Evolutionary conservation across 2,329 filamentous ascomycete species (phyloP).

Genomic region (Emergomyces orientalis): DNA sequence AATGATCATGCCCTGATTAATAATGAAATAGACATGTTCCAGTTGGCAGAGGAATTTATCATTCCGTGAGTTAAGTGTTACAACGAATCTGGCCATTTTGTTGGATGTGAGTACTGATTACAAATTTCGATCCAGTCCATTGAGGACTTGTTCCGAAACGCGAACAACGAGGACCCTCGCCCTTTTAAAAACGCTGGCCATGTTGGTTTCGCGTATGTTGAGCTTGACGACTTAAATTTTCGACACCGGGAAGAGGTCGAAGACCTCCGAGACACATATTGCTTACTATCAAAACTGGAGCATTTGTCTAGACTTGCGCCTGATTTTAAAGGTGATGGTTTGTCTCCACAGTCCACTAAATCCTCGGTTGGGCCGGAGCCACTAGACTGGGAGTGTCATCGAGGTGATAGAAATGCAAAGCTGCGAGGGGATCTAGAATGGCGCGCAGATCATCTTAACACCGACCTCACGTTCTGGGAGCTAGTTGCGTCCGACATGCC

Average conservation of each 20-base stretch:
- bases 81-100: not conserved
- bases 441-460: conserved; percentile 6
- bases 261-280: conserved; percentile 6
- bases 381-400: conserved; percentile 3
- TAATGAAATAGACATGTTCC: conserved; percentile 5
- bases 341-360: not conserved
- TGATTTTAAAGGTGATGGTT: not conserved
- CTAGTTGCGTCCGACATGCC: conserved; percentile 5
- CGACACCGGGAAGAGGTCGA: conserved; percentile 4
- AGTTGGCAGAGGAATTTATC: conserved; percentile 5
- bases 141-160: conserved; percentile 2
- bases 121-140: conserved; percentile 2
- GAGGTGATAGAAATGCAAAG: conserved; percentile 1
- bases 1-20: not conserved
- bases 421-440: conserved; percentile 3
- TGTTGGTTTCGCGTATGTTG: conserved; percentile 4
- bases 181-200: conserved; percentile 3
- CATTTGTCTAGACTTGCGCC: not conserved
- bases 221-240: conserved; percentile 4
- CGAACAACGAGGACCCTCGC: not conserved
- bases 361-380: not conserved
- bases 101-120: not conserved
- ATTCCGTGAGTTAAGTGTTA: not conserved
- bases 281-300: conserved; percentile 4
- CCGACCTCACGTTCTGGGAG: conserved; percentile 5